phyloP scores from a whole-genome alignment of 2,329 filamentous ascomycete genomes.

The Aspergillus puulaauensis region DNA sequence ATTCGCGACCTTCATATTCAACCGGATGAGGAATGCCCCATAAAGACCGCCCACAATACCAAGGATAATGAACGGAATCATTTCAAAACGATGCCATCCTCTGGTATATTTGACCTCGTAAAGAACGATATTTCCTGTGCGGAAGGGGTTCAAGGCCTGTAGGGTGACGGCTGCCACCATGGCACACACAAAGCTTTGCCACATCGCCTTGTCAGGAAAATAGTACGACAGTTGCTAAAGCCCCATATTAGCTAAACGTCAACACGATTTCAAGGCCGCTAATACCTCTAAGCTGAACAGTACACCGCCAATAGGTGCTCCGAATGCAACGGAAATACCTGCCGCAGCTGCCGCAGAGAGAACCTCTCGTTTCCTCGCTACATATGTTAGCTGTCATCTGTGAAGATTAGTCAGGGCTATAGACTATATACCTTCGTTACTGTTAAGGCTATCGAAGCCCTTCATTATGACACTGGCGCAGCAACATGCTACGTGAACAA shows the following conservation, averaged over 20 bases:
- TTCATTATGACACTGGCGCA: slow-evolving; percentile 95
- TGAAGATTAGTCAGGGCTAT: not conserved
- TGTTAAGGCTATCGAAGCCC: slow-evolving; percentile 74
- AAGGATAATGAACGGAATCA: slow-evolving; percentile 81
- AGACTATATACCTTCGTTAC: slow-evolving; percentile 72
- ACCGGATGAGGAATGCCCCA: slow-evolving; percentile 89
- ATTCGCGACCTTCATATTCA: slow-evolving; percentile 82
- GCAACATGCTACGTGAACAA: slow-evolving; percentile 96
- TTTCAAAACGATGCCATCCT: slow-evolving; percentile 91
- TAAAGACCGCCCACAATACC: slow-evolving; percentile 92
- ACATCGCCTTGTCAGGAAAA: slow-evolving; percentile 99
- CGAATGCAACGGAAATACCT: slow-evolving; percentile 91
- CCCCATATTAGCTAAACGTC: not conserved
- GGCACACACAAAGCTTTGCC: slow-evolving; percentile 98
- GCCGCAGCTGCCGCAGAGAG: slow-evolving; percentile 89
- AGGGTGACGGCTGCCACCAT: slow-evolving; percentile 97
- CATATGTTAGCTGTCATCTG: slow-evolving; percentile 19
- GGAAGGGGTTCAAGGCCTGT: slow-evolving; percentile 89
- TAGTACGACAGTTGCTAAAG: slow-evolving; percentile 85
- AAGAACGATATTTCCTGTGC: slow-evolving; percentile 90
- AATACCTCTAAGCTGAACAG: slow-evolving; percentile 86
- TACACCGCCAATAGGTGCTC: slow-evolving; percentile 89
- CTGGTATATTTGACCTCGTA: slow-evolving; percentile 94
- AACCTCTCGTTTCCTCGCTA: slow-evolving; percentile 88
- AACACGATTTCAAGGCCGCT: not conserved